These are phyloP conservation scores for Trichosporon sp. DNA, from an alignment of 1,284 basidiomycete species.

Conservation along the genomic window DNA sequence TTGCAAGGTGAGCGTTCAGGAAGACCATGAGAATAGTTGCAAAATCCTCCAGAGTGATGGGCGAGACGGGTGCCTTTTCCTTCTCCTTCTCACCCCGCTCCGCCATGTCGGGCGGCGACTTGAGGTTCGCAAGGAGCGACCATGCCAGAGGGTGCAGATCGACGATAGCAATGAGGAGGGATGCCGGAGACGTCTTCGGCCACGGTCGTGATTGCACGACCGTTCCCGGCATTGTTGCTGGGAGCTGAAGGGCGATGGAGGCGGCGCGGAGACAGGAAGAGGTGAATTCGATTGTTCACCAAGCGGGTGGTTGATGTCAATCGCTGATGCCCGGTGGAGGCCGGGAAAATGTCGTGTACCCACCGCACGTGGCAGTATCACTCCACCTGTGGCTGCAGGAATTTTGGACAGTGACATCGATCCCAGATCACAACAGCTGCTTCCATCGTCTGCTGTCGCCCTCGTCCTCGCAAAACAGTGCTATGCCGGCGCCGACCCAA, in stretches of 20 bases:
- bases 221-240: not conserved
- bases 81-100: conserved; percentile 14
- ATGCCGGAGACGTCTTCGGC: conserved; percentile 47
- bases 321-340: not conserved
- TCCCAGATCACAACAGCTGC: conserved; percentile 5
- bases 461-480: not conserved
- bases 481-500: conserved; percentile 20
- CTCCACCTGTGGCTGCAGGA: conserved; percentile 6
- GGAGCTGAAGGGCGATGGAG: not conserved
- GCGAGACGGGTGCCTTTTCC: conserved; percentile 40
- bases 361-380: not conserved
- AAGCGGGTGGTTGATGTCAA: not conserved
- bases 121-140: conserved; percentile 56
- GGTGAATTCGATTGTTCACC: not conserved
- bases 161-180: conserved; percentile 72
- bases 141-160: conserved; percentile 80
- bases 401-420: conserved; percentile 14
- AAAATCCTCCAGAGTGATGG: conserved; percentile 63
- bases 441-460: not conserved
- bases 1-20: conserved; percentile 85
- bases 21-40: conserved; percentile 80
- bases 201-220: conserved; percentile 10
- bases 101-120: conserved; percentile 13
- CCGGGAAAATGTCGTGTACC: not conserved
- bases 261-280: not conserved